Base-by-base conservation (phyloP, 2,329 filamentous ascomycete species). In the Penicillium occitanis region DNA sequence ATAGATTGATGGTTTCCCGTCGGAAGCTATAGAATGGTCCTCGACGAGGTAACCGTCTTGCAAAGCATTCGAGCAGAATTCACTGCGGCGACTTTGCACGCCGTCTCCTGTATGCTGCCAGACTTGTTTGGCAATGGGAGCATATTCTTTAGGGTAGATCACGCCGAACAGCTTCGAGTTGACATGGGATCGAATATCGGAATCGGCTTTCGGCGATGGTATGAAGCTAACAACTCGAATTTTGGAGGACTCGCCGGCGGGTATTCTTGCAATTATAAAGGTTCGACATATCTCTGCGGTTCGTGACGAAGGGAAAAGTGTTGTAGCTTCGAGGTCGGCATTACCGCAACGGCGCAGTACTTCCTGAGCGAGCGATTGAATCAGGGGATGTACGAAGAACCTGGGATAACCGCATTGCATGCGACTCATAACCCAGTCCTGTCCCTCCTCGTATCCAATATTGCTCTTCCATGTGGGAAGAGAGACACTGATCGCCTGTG, bases 41-140 rank as follows among this genome's bases (percentile, higher is more conserved):
- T 88, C 83, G 2, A 87, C 82, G 60, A 91, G 81, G 50, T 91
- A 81, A 0, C 88, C 88, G 68, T 94, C 89, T 44, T 85, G 85
- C 69, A 96, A 87, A 1, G 94, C 84, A 50, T 85, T 83, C 67
- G 93, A 88, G 74, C 91, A 97, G 77, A 96, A 97, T 75, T 97
- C 94, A 40, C 92, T 93, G 48, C 93, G 87, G 60, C 95, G 89
- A 76, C 93, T 97, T 0, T 93, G 97, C 14, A 97, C 85, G 17
- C 95, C 95, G 68, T 97, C 93, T 22, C 95, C 95, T 0, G 91
- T 91, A 77, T 99, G 95, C 77, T 98, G 95, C 95, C 95, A 99
- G 73, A 96, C 97, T 73, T 93, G 87, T 77, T 97, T 98, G n/a
- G 92, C 91, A 67, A 91, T 78, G 4, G 87, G 80, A 71, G 90